These are phyloP conservation scores for Taphrina communis DNA, from an alignment of 1,139 yeast genomes.

Conservation along the genomic window DNA sequence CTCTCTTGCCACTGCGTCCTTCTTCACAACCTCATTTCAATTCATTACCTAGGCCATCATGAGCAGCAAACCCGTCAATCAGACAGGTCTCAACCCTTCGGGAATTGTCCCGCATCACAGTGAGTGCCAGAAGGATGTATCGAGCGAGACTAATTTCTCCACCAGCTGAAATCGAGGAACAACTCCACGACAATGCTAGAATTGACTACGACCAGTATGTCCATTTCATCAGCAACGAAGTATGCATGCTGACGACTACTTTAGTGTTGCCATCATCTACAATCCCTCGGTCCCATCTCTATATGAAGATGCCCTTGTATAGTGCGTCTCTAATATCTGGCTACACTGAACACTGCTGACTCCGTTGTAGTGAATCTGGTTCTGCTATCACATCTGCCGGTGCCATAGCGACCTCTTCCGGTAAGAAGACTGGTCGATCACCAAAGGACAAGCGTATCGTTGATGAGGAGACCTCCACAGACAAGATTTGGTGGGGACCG, in stretches of 20 bases:
- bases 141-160: slow-evolving; percentile 1
- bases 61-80: slow-evolving; percentile 33
- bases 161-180: slow-evolving; percentile 39
- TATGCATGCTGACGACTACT: no score
- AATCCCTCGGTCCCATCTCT: slow-evolving; percentile 92
- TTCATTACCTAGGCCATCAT: slow-evolving; percentile 1
- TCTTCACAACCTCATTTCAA: neutral
- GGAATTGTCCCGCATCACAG: slow-evolving; percentile 40
- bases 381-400: slow-evolving; percentile 94
- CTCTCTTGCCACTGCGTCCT: neutral
- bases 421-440: slow-evolving; percentile 95
- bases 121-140: neutral
- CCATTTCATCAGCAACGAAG: no score
- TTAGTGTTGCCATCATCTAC: slow-evolving; percentile 63
- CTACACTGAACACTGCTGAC: neutral
- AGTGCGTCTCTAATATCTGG: slow-evolving; percentile 42
- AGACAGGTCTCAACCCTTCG: slow-evolving; percentile 41
- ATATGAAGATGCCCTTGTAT: slow-evolving; percentile 88
- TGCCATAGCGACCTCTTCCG: slow-evolving; percentile 94
- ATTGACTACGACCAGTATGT: slow-evolving; percentile 40
- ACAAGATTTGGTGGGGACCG: slow-evolving; percentile 97
- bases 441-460: slow-evolving; percentile 98
- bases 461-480: slow-evolving; percentile 83
- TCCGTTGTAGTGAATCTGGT: slow-evolving; percentile 64
- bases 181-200: slow-evolving; percentile 37